Conservation (phyloP, 345 rosid genomes). For the Melastoma malabathricum region DNA sequence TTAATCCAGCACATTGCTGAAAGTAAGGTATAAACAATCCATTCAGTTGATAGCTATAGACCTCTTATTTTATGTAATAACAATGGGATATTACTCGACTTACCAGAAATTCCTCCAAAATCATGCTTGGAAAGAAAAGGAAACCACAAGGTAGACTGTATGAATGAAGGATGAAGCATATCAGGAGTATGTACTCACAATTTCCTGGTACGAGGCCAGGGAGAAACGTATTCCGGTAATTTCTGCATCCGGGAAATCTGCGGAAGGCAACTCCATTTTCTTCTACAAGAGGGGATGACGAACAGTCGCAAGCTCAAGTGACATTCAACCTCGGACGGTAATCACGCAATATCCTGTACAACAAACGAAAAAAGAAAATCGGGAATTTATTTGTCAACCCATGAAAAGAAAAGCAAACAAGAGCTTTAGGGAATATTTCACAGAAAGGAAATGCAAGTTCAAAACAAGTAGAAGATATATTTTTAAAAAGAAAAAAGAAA, state of each 20-base stretch:
- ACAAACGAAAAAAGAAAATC: background rate
- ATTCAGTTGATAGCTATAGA: too few relatives aligned
- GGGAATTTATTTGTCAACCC: background rate
- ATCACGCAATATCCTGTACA: too few relatives aligned
- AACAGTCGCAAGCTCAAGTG: background rate
- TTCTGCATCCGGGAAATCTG: constrained; percentile 43
- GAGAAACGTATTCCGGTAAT: constrained; percentile 55
- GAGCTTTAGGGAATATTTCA: background rate
- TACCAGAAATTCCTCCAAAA: background rate
- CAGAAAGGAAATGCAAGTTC: too few relatives aligned
- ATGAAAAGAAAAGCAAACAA: background rate
- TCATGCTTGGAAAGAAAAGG: background rate
- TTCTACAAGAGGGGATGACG: background rate
- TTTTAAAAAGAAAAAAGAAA: too few relatives aligned
- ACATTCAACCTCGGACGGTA: too few relatives aligned
- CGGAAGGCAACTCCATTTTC: constrained; percentile 46
- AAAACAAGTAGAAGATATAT: too few relatives aligned
- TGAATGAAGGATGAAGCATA: too few relatives aligned
- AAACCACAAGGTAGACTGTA: too few relatives aligned
- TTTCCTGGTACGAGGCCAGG: constrained; percentile 55
- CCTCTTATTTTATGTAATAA: background rate
- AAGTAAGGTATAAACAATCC: background rate
- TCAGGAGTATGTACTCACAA: constrained; percentile 33
- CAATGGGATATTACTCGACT: background rate
- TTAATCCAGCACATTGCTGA: background rate